These are phyloP conservation scores for Metschnikowia cubensis DNA, from an alignment of 805 yeast genomes.

Conservation along the genomic window DNA sequence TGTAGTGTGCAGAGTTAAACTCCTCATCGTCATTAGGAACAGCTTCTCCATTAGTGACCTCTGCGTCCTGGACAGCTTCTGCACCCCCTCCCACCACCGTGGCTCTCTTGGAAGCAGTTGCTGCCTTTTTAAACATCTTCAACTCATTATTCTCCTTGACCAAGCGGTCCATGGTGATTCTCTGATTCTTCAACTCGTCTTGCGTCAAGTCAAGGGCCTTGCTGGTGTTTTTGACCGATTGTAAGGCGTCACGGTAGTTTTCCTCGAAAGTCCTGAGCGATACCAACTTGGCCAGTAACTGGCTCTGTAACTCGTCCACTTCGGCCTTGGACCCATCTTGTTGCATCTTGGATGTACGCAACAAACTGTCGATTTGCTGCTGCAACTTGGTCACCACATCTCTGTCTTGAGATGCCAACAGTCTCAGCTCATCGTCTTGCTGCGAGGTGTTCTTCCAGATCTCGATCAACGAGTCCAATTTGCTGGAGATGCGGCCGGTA, in stretches of 20 bases:
- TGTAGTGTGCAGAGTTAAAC: conserved; percentile 53
- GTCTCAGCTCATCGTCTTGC: conserved; percentile 8
- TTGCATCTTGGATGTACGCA: conserved; percentile 44
- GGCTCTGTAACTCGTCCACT: conserved; percentile 26
- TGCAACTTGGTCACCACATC: conserved; percentile 43
- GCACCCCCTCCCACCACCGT: conserved; percentile 19
- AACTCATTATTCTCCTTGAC: conserved; percentile 67
- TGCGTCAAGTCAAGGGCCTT: conserved; percentile 72
- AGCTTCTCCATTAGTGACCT: conserved; percentile 4
- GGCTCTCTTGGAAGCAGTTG: conserved; percentile 23
- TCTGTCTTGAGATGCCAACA: conserved; percentile 10
- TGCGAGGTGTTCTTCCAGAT: conserved; percentile 27
- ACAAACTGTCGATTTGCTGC: conserved; percentile 52
- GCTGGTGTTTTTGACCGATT: conserved; percentile 68
- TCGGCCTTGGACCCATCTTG: conserved; percentile 36
- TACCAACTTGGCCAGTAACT: conserved; percentile 26
- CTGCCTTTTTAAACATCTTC: conserved; percentile 47
- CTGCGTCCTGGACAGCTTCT: conserved; percentile 3
- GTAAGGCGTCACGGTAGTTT: conserved; percentile 67
- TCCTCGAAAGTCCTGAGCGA: conserved; percentile 46
- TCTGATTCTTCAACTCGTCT: conserved; percentile 61
- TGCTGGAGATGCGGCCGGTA: conserved; percentile 30
- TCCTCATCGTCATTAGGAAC: conserved; percentile 21
- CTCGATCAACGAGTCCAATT: conserved; percentile 32
- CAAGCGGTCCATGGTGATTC: conserved; percentile 51